A percentile compares a stretch with the other conserved stretches of the same genome.
These are phyloP conservation scores for Arthrobotrys megalospora DNA, from an alignment of 2,329 filamentous ascomycete species.

Conservation along the genomic window DNA sequence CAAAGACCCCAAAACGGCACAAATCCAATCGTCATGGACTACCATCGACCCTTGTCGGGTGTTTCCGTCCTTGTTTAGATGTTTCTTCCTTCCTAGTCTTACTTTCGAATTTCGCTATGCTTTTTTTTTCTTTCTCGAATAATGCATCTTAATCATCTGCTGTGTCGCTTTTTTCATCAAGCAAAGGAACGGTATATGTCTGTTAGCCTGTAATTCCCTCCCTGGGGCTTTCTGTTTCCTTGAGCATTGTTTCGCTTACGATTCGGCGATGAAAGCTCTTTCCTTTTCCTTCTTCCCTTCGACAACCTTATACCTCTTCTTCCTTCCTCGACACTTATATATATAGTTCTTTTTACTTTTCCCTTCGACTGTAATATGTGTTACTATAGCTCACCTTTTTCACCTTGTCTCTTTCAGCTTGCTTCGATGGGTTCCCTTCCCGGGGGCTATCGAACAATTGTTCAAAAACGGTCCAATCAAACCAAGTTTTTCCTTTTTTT, in stretches of 20 bases:
- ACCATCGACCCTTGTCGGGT: slow-evolving; percentile 26
- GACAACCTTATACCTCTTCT: slow-evolving; percentile 53
- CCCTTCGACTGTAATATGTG: slow-evolving; percentile 67
- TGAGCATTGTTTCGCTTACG: slow-evolving; percentile 42
- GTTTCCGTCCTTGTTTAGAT: slow-evolving; percentile 42
- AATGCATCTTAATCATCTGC: slow-evolving; percentile 61
- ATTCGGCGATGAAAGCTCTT: slow-evolving; percentile 55
- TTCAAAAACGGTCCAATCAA: slow-evolving; percentile 43
- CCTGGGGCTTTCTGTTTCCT: slow-evolving; percentile 49
- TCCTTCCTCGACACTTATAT: slow-evolving; percentile 45
- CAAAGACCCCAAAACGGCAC: not conserved
- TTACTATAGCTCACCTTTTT: slow-evolving; percentile 65
- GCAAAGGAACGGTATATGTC: slow-evolving; percentile 55
- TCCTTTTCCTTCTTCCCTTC: slow-evolving; percentile 22
- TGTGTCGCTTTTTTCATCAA: slow-evolving; percentile 48
- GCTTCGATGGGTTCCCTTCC: slow-evolving; percentile 36
- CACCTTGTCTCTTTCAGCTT: slow-evolving; percentile 61
- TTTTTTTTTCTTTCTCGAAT: slow-evolving; percentile 41
- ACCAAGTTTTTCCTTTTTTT: slow-evolving; percentile 63
- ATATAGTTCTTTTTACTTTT: slow-evolving; percentile 44
- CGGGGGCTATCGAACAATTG: slow-evolving; percentile 65
- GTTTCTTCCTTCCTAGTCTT: slow-evolving; percentile 34
- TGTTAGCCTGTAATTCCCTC: slow-evolving; percentile 61
- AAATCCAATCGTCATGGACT: slow-evolving; percentile 23
- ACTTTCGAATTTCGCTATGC: slow-evolving; percentile 29